Percentiles rank a stretch among this genome's conserved stretches.
phyloP scores from a whole-genome alignment of 1,139 yeast species.

The Saccharomyces hybrid region DNA sequence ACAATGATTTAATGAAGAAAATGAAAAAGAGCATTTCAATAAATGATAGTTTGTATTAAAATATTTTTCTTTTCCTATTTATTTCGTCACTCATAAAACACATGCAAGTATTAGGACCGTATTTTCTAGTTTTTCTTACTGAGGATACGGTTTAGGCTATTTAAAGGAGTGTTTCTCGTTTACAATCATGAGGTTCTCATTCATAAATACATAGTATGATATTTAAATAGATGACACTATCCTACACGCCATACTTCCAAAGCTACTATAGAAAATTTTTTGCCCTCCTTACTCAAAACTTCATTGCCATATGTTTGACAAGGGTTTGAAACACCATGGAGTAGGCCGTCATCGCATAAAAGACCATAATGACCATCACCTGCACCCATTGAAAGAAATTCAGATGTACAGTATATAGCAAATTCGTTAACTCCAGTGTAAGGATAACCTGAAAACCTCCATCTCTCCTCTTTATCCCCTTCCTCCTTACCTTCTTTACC shows the following conservation, averaged over 20 bases:
- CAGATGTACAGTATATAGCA: conserved; percentile 71
- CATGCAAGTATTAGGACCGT: neutral
- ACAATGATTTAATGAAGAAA: neutral
- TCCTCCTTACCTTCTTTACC: conserved; percentile 3
- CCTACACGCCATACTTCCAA: conserved; percentile 85
- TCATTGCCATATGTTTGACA: conserved; percentile 91
- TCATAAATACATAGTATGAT: neutral
- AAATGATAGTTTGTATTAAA: neutral
- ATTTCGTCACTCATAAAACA: neutral
- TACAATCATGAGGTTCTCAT: neutral
- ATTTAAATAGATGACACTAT: conserved; percentile 5
- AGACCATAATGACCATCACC: conserved; percentile 91
- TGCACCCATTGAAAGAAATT: conserved; percentile 81
- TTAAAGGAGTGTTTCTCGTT: neutral
- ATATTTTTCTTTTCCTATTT: neutral
- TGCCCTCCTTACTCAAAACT: conserved; percentile 52
- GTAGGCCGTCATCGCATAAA: conserved; percentile 72
- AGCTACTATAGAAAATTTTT: conserved; percentile 63
- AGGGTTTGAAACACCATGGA: conserved; percentile 67
- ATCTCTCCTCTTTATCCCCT: conserved; percentile 11
- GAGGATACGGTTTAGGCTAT: neutral
- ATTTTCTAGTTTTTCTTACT: neutral
- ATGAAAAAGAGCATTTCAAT: neutral
- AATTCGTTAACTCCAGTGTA: conserved; percentile 87
- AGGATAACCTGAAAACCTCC: conserved; percentile 72